These are phyloP conservation scores for Alternaria ethzedia DNA, from an alignment of 2,329 filamentous ascomycete genomes.

Conservation along the genomic window DNA sequence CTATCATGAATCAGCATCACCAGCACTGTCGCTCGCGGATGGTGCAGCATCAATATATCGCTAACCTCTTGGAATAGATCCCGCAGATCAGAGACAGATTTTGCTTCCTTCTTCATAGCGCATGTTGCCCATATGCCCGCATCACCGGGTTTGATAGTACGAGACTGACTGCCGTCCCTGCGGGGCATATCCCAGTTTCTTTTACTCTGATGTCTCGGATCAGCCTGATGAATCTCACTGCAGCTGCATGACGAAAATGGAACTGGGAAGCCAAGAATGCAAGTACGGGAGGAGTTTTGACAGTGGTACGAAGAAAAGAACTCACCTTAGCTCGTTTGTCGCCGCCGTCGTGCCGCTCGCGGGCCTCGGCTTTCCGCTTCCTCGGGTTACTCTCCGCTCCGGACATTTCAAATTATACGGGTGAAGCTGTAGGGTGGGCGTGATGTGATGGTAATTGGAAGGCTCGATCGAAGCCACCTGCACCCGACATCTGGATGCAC, in stretches of 20 bases:
- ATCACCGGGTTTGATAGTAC: conserved; percentile 69
- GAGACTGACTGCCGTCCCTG: conserved; percentile 38
- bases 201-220: conserved; percentile 44
- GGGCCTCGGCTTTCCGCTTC: conserved; percentile 49
- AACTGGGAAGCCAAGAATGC: conserved; percentile 16
- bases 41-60: conserved; percentile 7
- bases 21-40: neutral
- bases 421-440: conserved; percentile 1
- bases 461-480: neutral
- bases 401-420: neutral
- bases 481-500: neutral
- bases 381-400: conserved; percentile 27
- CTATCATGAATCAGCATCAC: conserved; percentile 57
- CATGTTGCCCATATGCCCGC: conserved; percentile 81
- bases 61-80: conserved; percentile 70
- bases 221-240: conserved; percentile 17
- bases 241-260: conserved; percentile 27
- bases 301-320: conserved; percentile 21
- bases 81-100: conserved; percentile 71
- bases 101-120: conserved; percentile 72
- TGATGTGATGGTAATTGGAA: conserved; percentile 6
- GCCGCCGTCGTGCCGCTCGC: conserved; percentile 27
- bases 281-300: conserved; percentile 10
- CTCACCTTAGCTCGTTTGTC: conserved; percentile 50
- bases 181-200: conserved; percentile 54